Conservation (phyloP, 1,284 basidiomycete genomes). For the Wolfiporia cocos region DNA sequence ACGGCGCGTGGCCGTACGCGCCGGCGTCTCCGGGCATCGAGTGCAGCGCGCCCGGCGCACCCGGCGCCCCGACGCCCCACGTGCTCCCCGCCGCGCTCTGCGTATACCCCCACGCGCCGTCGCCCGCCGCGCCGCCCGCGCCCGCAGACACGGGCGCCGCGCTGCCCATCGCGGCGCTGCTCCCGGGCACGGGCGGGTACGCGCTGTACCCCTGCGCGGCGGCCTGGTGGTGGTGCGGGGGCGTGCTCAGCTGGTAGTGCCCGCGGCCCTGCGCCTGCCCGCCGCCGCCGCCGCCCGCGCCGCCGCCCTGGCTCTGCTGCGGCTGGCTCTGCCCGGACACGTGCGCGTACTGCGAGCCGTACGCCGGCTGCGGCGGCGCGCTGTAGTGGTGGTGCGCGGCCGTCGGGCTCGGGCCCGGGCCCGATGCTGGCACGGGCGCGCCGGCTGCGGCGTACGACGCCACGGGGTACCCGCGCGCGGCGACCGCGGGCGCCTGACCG, state of each 20-base stretch:
- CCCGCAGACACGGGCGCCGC: neutral
- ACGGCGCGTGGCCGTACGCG: neutral
- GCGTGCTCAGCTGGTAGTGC: slow-evolving; percentile 23
- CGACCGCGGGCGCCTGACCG: neutral
- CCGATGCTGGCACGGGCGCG: neutral
- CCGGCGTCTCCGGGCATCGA: slow-evolving; percentile 2
- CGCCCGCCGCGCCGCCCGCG: slow-evolving; percentile 8
- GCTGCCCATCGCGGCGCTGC: neutral
- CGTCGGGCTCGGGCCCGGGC: neutral
- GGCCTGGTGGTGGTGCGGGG: slow-evolving; percentile 17
- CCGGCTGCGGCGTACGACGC: neutral
- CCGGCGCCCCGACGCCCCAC: slow-evolving; percentile 3
- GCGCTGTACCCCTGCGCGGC: slow-evolving; percentile 17
- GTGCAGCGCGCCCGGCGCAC: too few relatives aligned
- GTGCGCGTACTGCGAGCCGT: slow-evolving; percentile 8
- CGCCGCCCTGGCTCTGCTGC: slow-evolving; percentile 1
- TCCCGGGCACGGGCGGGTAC: slow-evolving; percentile 16
- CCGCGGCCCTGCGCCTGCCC: slow-evolving; percentile 6
- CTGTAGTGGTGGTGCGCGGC: slow-evolving; percentile 3
- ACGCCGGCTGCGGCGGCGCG: slow-evolving; percentile 1
- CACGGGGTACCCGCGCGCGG: neutral
- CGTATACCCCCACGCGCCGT: slow-evolving; percentile 5
- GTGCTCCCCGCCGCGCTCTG: neutral
- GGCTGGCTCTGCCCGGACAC: slow-evolving; percentile 5
- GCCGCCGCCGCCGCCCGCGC: neutral